A percentile compares a stretch with the other conserved stretches of the same genome.
Evolutionary conservation across 2,329 filamentous ascomycete genomes (phyloP).

Genomic region (Neopestalotiopsis sp.): DNA sequence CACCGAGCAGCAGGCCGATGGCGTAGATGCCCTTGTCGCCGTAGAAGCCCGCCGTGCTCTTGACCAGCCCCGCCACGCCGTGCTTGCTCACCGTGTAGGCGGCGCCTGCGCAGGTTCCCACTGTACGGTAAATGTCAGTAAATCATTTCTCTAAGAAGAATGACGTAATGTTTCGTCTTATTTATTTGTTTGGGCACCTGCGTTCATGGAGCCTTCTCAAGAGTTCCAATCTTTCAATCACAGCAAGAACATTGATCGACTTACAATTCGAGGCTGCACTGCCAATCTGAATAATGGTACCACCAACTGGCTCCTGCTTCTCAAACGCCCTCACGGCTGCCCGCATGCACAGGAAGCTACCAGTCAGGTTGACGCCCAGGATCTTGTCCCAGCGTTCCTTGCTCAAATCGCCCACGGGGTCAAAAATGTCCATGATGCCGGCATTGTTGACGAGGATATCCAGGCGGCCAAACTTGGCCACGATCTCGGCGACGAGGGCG

Average conservation of each 20-base stretch:
- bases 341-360: conserved; percentile 57
- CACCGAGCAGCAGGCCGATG: conserved; percentile 56
- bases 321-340: conserved; percentile 55
- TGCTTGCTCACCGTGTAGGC: conserved; percentile 62
- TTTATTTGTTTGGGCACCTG: no score
- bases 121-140: not conserved
- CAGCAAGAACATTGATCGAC: not conserved
- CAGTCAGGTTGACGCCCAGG: conserved; percentile 62
- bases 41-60: conserved; percentile 64
- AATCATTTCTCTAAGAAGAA: no score
- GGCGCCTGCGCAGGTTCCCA: conserved; percentile 40
- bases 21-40: conserved; percentile 57
- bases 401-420: conserved; percentile 54
- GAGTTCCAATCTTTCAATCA: no score
- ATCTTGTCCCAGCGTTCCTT: conserved; percentile 57
- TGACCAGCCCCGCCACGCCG: conserved; percentile 58
- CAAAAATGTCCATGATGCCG: conserved; percentile 62
- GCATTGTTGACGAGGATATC: conserved; percentile 67
- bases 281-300: conserved; percentile 33
- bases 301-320: conserved; percentile 39
- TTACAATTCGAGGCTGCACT: conserved; percentile 23
- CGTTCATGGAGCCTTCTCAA: no score
- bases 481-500: conserved; percentile 31
- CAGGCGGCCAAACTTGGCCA: conserved; percentile 46
- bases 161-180: no score